phyloP scores from a whole-genome alignment of 805 yeast genomes.

The Ogataea trehaloabstinens region DNA sequence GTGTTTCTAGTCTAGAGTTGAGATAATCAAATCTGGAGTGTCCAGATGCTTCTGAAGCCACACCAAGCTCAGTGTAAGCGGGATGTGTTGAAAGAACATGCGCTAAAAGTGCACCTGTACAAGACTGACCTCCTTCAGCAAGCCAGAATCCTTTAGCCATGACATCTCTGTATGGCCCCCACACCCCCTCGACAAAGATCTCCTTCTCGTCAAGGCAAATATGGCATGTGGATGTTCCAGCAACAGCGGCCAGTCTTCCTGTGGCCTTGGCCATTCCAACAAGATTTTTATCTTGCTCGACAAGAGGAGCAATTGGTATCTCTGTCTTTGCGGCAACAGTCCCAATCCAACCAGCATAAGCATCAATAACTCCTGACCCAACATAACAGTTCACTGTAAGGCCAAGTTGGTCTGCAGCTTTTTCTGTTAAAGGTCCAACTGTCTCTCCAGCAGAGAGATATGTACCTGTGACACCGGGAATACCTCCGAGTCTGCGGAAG shows the following conservation, averaged over 20 bases:
- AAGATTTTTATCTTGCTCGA: conserved; percentile 45
- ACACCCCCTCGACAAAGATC: conserved; percentile 90
- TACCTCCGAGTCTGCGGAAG: conserved; percentile 81
- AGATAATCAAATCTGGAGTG: conserved; percentile 79
- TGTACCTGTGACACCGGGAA: conserved; percentile 66
- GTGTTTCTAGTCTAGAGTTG: conserved; percentile 68
- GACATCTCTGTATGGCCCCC: conserved; percentile 98
- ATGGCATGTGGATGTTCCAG: conserved; percentile 98
- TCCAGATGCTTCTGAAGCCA: conserved; percentile 63
- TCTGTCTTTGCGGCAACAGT: conserved; percentile 92
- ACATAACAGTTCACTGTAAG: conserved; percentile 76
- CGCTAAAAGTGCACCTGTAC: conserved; percentile 92
- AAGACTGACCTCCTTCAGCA: conserved; percentile 98
- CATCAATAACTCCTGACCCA: conserved; percentile 95
- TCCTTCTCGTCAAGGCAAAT: conserved; percentile 82
- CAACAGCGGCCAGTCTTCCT: conserved; percentile 94
- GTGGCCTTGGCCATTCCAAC: conserved; percentile 57
- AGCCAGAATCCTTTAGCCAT: conserved; percentile 89
- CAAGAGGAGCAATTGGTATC: conserved; percentile 47
- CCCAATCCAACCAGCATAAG: conserved; percentile 98
- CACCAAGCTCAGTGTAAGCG: conserved; percentile 70
- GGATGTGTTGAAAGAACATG: conserved; percentile 89
- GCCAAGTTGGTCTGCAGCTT: conserved; percentile 81
- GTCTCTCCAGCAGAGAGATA: conserved; percentile 87
- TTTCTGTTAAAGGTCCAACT: conserved; percentile 66